Percentiles rank a stretch among this genome's conserved stretches.
Conservation (phyloP, 1,139 yeast genomes). For the Neolecta irregularis region DNA sequence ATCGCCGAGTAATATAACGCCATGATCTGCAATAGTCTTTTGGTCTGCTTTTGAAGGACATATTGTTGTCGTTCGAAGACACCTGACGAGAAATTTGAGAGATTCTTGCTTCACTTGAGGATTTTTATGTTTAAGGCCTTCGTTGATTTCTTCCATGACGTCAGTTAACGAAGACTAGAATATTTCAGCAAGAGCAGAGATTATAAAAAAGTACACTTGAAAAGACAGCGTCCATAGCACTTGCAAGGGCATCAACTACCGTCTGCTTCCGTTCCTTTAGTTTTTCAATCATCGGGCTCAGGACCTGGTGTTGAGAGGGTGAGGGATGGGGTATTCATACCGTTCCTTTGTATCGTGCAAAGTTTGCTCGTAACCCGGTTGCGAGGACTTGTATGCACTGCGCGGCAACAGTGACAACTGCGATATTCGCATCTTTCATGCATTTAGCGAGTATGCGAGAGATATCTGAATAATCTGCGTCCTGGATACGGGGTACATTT, state of each 20-base stretch:
- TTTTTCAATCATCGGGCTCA: conserved; percentile 59
- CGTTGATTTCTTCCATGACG: conserved; percentile 45
- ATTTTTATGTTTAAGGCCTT: conserved; percentile 55
- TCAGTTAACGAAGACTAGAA: conserved; percentile 37
- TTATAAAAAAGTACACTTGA: conserved; percentile 16
- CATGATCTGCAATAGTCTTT: conserved; percentile 40
- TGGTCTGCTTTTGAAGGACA: conserved; percentile 42
- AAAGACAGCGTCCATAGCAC: conserved; percentile 53
- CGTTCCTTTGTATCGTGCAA: conserved; percentile 38
- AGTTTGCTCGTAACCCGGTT: conserved; percentile 44
- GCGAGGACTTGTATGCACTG: conserved; percentile 49
- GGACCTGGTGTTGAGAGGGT: no score
- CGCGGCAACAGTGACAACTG: conserved; percentile 72
- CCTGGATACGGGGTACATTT: conserved; percentile 32
- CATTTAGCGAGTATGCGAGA: conserved; percentile 51
- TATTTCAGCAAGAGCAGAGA: neutral
- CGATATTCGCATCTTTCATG: conserved; percentile 78
- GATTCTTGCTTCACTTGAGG: conserved; percentile 71
- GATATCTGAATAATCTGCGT: conserved; percentile 51
- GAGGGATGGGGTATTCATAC: no score
- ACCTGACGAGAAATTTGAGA: conserved; percentile 47
- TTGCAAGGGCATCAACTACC: conserved; percentile 53
- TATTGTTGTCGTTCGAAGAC: conserved; percentile 37
- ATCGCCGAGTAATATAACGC: conserved; percentile 53
- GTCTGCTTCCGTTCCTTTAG: conserved; percentile 76